Conservation (phyloP, 1,284 basidiomycete genomes). For the Ceratobasidium papillatum region DNA sequence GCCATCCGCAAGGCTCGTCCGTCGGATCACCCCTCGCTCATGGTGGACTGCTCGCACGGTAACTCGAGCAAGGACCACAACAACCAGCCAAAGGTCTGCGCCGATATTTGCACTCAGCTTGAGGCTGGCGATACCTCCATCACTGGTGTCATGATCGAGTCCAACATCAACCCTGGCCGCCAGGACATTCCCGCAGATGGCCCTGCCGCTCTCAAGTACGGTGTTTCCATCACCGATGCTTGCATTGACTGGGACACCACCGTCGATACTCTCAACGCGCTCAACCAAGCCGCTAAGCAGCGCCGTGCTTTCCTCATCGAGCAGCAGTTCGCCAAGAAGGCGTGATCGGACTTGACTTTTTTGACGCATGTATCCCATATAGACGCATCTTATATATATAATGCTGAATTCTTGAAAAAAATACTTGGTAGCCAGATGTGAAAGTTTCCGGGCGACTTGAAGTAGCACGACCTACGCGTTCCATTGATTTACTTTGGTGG, state of each 20-base stretch:
- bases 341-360: constrained; percentile 27
- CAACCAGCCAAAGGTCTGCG: constrained; percentile 87
- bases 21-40: constrained; percentile 53
- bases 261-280: constrained; percentile 74
- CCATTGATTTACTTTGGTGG: neutral
- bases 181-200: constrained; percentile 78
- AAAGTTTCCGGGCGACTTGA: neutral
- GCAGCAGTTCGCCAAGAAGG: constrained; percentile 37
- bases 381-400: constrained; percentile 15
- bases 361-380: constrained; percentile 20
- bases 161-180: constrained; percentile 86
- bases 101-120: constrained; percentile 81
- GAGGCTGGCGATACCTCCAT: constrained; percentile 78
- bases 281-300: constrained; percentile 64
- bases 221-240: constrained; percentile 91
- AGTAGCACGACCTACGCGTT: neutral
- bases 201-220: constrained; percentile 74
- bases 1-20: constrained; percentile 72
- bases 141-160: constrained; percentile 97
- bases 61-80: constrained; percentile 93
- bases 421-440: neutral
- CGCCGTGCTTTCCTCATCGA: constrained; percentile 53
- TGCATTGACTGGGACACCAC: constrained; percentile 94
- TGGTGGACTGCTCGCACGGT: constrained; percentile 66
- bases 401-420: neutral